phyloP scores from a whole-genome alignment of 257 asterid species.

The Solanum microdontum region DNA sequence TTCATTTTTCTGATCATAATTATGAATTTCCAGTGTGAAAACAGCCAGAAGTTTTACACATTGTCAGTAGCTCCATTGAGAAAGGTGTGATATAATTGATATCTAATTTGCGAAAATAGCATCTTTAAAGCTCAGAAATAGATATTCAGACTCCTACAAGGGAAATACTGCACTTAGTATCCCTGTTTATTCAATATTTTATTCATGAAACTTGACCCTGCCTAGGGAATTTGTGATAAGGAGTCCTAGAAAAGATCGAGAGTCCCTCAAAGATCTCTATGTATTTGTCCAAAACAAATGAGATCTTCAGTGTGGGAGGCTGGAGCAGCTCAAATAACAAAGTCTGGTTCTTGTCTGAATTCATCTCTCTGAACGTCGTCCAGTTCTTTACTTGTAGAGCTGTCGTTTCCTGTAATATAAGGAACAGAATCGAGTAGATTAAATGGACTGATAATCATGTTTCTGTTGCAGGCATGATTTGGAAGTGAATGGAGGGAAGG shows the following conservation, averaged over 20 bases:
- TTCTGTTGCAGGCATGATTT: conserved; percentile 74
- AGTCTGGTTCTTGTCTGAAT: background rate
- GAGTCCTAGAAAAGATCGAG: background rate
- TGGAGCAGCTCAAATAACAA: background rate
- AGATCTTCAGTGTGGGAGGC: background rate
- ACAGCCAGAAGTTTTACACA: background rate
- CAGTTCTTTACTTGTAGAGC: background rate
- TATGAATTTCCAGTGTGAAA: background rate
- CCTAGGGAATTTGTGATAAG: background rate
- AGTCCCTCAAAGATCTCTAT: background rate
- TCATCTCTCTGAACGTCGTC: background rate
- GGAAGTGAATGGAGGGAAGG: conserved; percentile 95
- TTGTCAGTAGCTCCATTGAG: background rate
- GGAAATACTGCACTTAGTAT: background rate
- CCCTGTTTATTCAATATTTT: background rate
- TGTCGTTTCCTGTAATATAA: background rate
- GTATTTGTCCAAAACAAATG: background rate
- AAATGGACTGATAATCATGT: background rate
- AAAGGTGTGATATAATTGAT: background rate
- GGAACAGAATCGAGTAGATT: background rate
- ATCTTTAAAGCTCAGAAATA: background rate
- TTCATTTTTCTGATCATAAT: background rate
- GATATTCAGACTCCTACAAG: background rate
- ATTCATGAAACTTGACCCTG: background rate
- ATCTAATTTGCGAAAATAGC: background rate